Base-by-base conservation (phyloP, 495 filamentous ascomycete species). In the Neurospora sp. region DNA sequence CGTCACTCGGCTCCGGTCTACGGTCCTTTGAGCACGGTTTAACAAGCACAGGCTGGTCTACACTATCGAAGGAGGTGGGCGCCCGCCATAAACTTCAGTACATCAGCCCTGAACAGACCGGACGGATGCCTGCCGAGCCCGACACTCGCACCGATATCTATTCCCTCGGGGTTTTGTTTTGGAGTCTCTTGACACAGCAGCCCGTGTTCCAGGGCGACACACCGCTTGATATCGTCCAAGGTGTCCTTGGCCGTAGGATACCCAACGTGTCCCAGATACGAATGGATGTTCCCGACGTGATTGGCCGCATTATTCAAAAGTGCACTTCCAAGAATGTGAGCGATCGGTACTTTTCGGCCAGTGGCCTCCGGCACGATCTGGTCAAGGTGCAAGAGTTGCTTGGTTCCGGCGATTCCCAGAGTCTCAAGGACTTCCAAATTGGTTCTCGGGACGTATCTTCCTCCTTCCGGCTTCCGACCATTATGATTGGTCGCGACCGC, bases 91-190 rank as follows among this genome's bases (percentile, higher is more conserved):
- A 96, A 81, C 83, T 97, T 28, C 89, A 93, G 73, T 96, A 90
- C 77, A 94, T 97, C 79, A 93, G 92, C 59, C 93, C 94, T 0
- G 94, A 97, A 76, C 94, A 97, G 84, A 97, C 94, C 17, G 94
- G 94, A 34, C 89, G 94, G 19, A 91, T 96, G 88, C 91, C 93
- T 3, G 93, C 91, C 21, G 93, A 96, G 77, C 94, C 94, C 1
- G 94, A 97, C 82, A 92, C 89, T 72, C 88, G 94, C 66, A 97
- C 94, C 11, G 94, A 97, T 81, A 94, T 97, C 40, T 97, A 97
- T 79, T 92, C 92, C 3, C 85, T 97, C 3, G 94, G 94, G 15
- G 87, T 96, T 71, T 80, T 97, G 6, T 95, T 97, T 78, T 97
- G 92, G 91, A 92, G 86, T 34, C 89, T 97, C 83, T 84, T 97